Base-by-base conservation (phyloP, 225 moss, liverwort and hornwort genomes). In the Marchantia paleacea region DNA sequence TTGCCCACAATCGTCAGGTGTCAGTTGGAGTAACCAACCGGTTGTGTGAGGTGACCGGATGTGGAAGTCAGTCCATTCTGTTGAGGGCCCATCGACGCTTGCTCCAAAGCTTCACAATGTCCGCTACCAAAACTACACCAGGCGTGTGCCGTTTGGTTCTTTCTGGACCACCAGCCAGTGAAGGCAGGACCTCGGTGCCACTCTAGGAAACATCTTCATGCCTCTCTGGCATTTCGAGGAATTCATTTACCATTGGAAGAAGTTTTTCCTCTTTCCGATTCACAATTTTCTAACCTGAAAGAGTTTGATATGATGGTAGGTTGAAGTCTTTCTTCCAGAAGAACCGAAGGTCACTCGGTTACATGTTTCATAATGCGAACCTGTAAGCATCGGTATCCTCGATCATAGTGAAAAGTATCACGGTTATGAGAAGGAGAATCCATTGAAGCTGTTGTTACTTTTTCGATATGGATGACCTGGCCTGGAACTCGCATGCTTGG, bases 21-120 rank as follows among this genome's bases (percentile, higher is more conserved):
- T 77, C 50, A 77, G 77, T 77, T 77, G 77, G 63, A 63, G 49
- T 64, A 77, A 77, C 77, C 49, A 31, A 77, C 77, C 62, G 77
- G 77, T 77, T 77, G 49, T 62, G 58, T 7, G n/a, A 47, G 77
- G 77, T 77, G 14, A 62, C 57, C 55, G 75, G 75, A 74, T 68
- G 31, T 31, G 13, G 30, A 68, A 68, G 68, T 25, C 68, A 68
- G 68, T 31, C 29, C 28, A 68, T 68, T 68, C 30, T 31, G 68
- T 68, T 68, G 62, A 62, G 24, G 3, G n/a, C 62, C 22, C 16
- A 62, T 24, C 4, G 24, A 62, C 62, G 22, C 4, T 62, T 62
- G 62, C n/a, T 62, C n/a, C n/a, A 62, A 7, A 62, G 62, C 8
- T 22, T n/a, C 7, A 7, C n/a, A 62, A 10, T 6, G 18, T 24